phyloP scores from a whole-genome alignment of 2,329 filamentous ascomycete genomes.

The Colletotrichum salicis region DNA sequence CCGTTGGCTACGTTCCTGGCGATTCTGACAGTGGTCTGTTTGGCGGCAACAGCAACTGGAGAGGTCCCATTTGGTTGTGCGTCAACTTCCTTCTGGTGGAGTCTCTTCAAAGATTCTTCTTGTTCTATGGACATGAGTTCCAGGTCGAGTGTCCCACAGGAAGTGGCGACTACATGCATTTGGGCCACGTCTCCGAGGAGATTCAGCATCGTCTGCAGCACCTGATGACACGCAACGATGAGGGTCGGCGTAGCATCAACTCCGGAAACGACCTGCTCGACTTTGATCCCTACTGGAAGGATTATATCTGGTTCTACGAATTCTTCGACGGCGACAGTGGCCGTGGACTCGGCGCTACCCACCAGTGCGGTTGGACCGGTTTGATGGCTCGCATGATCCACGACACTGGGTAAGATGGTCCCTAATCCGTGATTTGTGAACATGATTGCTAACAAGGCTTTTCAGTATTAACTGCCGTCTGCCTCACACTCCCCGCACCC shows the following conservation, averaged over 20 bases:
- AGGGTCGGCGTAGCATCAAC: conserved; percentile 90
- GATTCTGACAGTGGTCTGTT: conserved; percentile 96
- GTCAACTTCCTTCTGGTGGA: conserved; percentile 96
- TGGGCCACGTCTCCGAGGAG: conserved; percentile 94
- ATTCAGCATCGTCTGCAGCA: conserved; percentile 95
- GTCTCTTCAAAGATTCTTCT: conserved; percentile 92
- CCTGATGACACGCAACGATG: conserved; percentile 84
- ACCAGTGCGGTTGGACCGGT: conserved; percentile 97
- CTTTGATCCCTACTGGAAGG: conserved; percentile 93
- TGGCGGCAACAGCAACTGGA: conserved; percentile 98
- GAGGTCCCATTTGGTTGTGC: conserved; percentile 93
- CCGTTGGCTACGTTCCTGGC: conserved; percentile 90
- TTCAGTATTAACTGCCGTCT: conserved; percentile 85
- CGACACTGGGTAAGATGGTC: conserved; percentile 83
- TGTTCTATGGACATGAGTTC: conserved; percentile 91
- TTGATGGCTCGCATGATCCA: conserved; percentile 97
- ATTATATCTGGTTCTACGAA: conserved; percentile 95
- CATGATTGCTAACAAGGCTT: background rate
- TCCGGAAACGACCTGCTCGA: conserved; percentile 85
- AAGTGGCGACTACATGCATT: conserved; percentile 93
- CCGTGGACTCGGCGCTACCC: conserved; percentile 87
- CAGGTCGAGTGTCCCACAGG: conserved; percentile 94
- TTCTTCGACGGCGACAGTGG: conserved; percentile 96
- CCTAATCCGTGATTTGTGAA: background rate
- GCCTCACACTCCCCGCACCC: conserved; percentile 91